Conservation (phyloP, 352 stramenopile genomes). For the Pythium dissotocum region DNA sequence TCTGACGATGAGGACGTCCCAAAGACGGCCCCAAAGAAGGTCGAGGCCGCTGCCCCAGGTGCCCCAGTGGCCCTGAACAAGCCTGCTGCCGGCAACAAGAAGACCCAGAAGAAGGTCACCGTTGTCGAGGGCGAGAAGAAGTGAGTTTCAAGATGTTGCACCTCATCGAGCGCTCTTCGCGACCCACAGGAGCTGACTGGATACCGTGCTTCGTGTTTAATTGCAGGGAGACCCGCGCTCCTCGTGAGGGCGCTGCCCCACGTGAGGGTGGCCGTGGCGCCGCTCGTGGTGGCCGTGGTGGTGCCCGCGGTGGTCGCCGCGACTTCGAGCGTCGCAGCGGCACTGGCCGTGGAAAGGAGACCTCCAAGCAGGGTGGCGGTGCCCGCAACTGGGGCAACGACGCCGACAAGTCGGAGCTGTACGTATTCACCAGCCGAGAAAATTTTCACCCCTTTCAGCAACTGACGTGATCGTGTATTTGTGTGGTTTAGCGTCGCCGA, state of each 20-base stretch:
- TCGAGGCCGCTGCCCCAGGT: slow-evolving; percentile 41
- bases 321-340: slow-evolving; percentile 94
- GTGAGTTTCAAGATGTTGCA: slow-evolving; percentile 19
- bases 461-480: background rate
- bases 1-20: slow-evolving; percentile 46
- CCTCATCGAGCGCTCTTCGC: background rate
- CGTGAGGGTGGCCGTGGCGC: slow-evolving; percentile 47
- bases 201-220: background rate
- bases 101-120: slow-evolving; percentile 58
- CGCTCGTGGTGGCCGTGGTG: slow-evolving; percentile 55
- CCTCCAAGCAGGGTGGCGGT: slow-evolving; percentile 93
- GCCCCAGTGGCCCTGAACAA: slow-evolving; percentile 78
- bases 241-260: slow-evolving; percentile 45
- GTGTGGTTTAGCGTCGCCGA: slow-evolving; percentile 32
- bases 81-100: slow-evolving; percentile 84
- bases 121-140: slow-evolving; percentile 43
- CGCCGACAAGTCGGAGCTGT: slow-evolving; percentile 90
- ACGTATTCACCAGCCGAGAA: slow-evolving; percentile 33
- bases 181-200: background rate
- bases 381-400: slow-evolving; percentile 97
- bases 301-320: slow-evolving; percentile 66
- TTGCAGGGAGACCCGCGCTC: slow-evolving; percentile 35
- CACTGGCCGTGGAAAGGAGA: slow-evolving; percentile 95
- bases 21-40: slow-evolving; percentile 47
- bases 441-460: background rate